Conservation (phyloP, 768 basidiomycete genomes). For the Phlebiopsis flavidoalba region DNA sequence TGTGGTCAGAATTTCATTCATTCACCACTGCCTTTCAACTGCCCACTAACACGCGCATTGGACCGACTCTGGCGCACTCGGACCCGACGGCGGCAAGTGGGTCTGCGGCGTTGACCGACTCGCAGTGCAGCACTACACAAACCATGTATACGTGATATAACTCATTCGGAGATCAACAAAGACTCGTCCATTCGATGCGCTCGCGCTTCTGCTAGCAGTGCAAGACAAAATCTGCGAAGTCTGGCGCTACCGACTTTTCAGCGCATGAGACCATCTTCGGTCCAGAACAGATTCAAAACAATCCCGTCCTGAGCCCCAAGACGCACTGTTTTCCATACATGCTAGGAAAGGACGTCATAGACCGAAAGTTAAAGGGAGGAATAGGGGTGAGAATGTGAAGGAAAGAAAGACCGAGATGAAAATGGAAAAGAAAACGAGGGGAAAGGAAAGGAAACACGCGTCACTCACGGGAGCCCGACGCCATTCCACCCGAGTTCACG, state of each 20-base stretch:
- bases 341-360: too few relatives aligned
- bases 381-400: too few relatives aligned
- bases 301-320: conserved; percentile 24
- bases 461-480: too few relatives aligned
- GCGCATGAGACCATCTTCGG: conserved; percentile 36
- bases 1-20: conserved; percentile 13
- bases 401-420: too few relatives aligned
- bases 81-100: conserved; percentile 53
- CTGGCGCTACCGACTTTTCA: conserved; percentile 39
- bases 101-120: conserved; percentile 42
- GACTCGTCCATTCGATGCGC: conserved; percentile 51
- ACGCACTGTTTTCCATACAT: conserved; percentile 39
- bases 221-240: conserved; percentile 32
- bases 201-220: conserved; percentile 35
- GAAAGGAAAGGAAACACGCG: too few relatives aligned
- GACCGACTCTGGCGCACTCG: conserved; percentile 42
- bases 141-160: background rate
- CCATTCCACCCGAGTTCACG: conserved; percentile 48
- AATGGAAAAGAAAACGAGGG: too few relatives aligned
- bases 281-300: conserved; percentile 35
- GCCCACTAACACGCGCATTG: conserved; percentile 14
- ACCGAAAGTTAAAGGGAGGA: too few relatives aligned
- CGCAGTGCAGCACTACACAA: conserved; percentile 11
- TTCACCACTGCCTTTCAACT: conserved; percentile 10
- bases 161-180: conserved; percentile 34